phyloP scores from a whole-genome alignment of 139 green algal species.

The Axilococcus clingmanii region DNA sequence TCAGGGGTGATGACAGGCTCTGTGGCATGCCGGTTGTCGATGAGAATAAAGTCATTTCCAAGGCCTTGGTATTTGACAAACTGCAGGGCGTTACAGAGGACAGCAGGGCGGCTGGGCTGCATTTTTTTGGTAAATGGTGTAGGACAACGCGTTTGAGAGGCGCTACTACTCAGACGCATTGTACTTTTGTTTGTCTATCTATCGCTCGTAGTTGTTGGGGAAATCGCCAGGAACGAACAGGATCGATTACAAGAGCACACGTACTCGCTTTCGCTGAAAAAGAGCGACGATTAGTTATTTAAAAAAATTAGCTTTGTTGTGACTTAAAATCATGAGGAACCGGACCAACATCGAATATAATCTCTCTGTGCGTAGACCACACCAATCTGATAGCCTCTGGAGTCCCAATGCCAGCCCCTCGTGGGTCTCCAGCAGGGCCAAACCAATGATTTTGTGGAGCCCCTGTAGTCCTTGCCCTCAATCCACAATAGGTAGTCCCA shows the following conservation, averaged over 20 bases:
- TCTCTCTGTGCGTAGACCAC: constrained; percentile 81
- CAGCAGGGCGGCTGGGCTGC: too few relatives aligned
- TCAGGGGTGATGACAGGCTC: constrained; percentile 66
- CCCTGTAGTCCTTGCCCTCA: constrained; percentile 78
- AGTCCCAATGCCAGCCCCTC: constrained; percentile 91
- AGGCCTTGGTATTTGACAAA: constrained; percentile 98
- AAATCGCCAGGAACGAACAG: too few relatives aligned
- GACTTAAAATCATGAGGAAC: constrained; percentile 9
- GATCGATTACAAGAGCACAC: too few relatives aligned
- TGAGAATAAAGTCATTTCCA: constrained; percentile 98
- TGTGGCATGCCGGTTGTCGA: constrained; percentile 80
- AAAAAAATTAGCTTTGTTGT: constrained; percentile 14
- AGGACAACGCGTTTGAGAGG: too few relatives aligned
- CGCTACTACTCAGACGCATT: too few relatives aligned
- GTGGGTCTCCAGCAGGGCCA: constrained; percentile 84
- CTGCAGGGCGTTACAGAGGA: constrained; percentile 19
- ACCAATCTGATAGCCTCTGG: constrained; percentile 91
- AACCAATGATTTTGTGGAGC: constrained; percentile 99
- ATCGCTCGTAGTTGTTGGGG: too few relatives aligned
- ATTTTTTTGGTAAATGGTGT: too few relatives aligned
- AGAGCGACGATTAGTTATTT: too few relatives aligned
- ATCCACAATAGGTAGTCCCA: constrained; percentile 90
- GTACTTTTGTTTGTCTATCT: too few relatives aligned
- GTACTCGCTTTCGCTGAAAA: too few relatives aligned
- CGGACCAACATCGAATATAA: constrained; percentile 21